Base-by-base conservation (phyloP, 768 basidiomycete species). In the Leucosporidium yakuticum region DNA sequence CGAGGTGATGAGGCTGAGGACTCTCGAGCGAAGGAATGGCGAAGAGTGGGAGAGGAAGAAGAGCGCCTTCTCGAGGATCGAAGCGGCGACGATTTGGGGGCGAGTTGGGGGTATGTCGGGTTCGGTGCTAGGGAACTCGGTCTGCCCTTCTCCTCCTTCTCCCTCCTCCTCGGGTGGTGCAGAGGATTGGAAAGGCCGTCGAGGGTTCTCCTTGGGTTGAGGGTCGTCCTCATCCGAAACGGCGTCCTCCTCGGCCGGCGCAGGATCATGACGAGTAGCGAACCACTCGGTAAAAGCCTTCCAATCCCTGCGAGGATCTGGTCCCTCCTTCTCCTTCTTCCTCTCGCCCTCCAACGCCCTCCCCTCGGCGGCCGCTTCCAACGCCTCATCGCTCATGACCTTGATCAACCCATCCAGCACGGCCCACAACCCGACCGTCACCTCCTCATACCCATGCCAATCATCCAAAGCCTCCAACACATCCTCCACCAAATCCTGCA, bases 391-490 rank as follows among this genome's bases (percentile, higher is more conserved):
- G 15, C 68, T 73, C 73, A 96, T 85, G 44, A 87, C 88, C 62
- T 85, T 85, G 63, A 96, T 83, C 17, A 99, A 87, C 69, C 95
- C 90, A 51, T 84, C 84, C 55, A 99, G 79, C 12, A 96, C 94
- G 56, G 90, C 90, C 31, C 97, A 81, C 4, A 99, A 82, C 0
- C 91, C 89, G 69, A 92, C 89, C 2, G 94, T 90, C 27, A 98
- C 80, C 32, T 87, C 77, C 27, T 86, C 85, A 79, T 99, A 97
- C 20, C 93, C 95, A 77, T 98, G 95, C 77, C 85, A 98, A 71
- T 96, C 92, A 75, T 98, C 96, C 25, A 98, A 81, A 34, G 93
- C 86, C 78, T 97, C 95, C 73, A 98, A 98, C 69, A 95, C 94
- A 78, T 96, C 94, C 78, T 96, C 95, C 15, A 98, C 92, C 15